Evolutionary conservation across 441 rosid genomes (phyloP), one percentile per base, ranked within the genome.

Genomic region (Pelargonium cotyledonis): DNA sequence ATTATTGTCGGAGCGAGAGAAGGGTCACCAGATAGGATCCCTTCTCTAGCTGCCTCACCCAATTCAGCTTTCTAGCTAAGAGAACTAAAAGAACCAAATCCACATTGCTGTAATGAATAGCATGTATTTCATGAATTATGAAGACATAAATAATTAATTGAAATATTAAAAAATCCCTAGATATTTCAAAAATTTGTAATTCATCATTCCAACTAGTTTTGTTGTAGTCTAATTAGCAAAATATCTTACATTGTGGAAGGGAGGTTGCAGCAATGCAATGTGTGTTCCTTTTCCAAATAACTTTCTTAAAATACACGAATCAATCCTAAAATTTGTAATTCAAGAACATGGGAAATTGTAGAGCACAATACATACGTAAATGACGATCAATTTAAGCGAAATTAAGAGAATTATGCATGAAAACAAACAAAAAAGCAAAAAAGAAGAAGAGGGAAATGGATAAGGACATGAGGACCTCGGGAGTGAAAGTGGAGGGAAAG

Each of bases 391-490:
- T 51, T 53, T 9, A 8, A 55, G 16, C n/a, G n/a, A n/a, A n/a
- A n/a, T n/a, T n/a, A n/a, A n/a, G n/a, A 53, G 15, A 43, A 62
- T 41, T n/a, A 64, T 46, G 18, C 14, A 67, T 15, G n/a, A 1
- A 6, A 0, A 8, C 19, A 14, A 8, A 14, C n/a, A 57, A 11
- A 6, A 15, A 18, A 2, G n/a, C n/a, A n/a, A 57, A 9, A 46
- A 19, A 21, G 2, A 63, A 51, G 23, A 23, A 14, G 11, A 29
- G 16, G 14, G 1, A 8, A 62, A 55, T 3, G 26, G 26, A 63
- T 43, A 47, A 67, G 70, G n/a, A 1, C 11, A 23, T 31, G 57
- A 43, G 65, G 5, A 93, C 98, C 97, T 93, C 84, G 23, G 98
- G 87, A 29, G 95, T 90, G 74, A 85, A 83, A 68, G 71, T 70